Evolutionary conservation across 306 rosid genomes (phyloP).

Genomic region (Lathyrus oleraceus): DNA sequence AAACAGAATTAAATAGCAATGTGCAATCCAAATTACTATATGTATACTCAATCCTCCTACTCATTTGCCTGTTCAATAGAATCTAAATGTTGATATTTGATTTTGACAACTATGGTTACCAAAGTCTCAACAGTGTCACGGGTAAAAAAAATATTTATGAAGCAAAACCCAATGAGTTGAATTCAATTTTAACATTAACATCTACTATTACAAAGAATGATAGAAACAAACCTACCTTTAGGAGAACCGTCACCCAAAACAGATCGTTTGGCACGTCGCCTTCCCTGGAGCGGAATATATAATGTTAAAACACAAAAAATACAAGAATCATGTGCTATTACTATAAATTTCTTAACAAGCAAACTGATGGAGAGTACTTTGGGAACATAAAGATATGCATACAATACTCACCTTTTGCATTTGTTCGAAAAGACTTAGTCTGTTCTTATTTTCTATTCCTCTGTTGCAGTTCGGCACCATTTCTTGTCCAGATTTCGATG

Average conservation of each 20-base stretch:
- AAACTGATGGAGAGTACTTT: slow-evolving; percentile 1
- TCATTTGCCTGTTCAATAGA: slow-evolving; percentile 4
- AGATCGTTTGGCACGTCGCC: slow-evolving; percentile 30
- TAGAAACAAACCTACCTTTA: slow-evolving; percentile 36
- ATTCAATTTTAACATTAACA: slow-evolving; percentile 5
- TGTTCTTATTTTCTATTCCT: slow-evolving; percentile 17
- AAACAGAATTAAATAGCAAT: slow-evolving; percentile 9
- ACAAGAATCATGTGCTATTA: slow-evolving; percentile 1
- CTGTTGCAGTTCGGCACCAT: not conserved
- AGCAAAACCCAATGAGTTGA: slow-evolving; percentile 4
- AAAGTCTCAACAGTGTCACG: not conserved
- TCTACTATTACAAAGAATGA: slow-evolving; percentile 9
- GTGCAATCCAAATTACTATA: no score
- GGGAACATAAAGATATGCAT: slow-evolving; percentile 14
- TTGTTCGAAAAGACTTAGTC: slow-evolving; percentile 33
- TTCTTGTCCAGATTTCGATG: slow-evolving; percentile 1
- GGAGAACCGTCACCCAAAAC: slow-evolving; percentile 29
- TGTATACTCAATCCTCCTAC: not conserved
- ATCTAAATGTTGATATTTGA: not conserved
- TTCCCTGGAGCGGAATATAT: slow-evolving; percentile 44
- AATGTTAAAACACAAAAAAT: slow-evolving; percentile 37
- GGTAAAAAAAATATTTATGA: not conserved
- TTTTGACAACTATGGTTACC: slow-evolving; percentile 16
- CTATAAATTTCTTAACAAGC: not conserved
- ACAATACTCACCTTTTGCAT: slow-evolving; percentile 42